Evolutionary conservation across 352 stramenopile species (phyloP).

Genomic region (Phytophthora pinifolia): DNA sequence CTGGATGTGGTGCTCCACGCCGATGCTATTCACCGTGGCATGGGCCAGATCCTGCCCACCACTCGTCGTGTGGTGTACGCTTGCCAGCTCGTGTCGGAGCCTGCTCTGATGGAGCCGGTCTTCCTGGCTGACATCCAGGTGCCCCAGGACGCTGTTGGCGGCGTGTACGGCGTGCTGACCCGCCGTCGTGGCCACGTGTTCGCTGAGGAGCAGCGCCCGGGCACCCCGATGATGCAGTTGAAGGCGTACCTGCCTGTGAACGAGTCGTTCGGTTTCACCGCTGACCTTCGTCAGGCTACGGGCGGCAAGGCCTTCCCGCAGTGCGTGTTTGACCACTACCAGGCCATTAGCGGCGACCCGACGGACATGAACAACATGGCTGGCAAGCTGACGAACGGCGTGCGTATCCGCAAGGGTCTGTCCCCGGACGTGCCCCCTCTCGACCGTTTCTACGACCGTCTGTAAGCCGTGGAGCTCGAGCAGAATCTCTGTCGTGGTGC

Average conservation of each 20-base stretch:
- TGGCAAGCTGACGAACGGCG: constrained; percentile 93
- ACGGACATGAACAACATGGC: constrained; percentile 93
- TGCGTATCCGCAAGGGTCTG: constrained; percentile 98
- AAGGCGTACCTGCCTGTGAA: constrained; percentile 99
- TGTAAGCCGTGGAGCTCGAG: constrained; percentile 88
- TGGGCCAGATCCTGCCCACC: constrained; percentile 99
- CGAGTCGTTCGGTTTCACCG: constrained; percentile 99
- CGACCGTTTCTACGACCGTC: constrained; percentile 99
- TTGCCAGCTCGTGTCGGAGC: constrained; percentile 94
- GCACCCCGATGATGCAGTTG: constrained; percentile 98
- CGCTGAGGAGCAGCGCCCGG: constrained; percentile 97
- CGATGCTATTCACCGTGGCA: constrained; percentile 99
- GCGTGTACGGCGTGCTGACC: constrained; percentile 99
- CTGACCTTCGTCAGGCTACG: constrained; percentile 97
- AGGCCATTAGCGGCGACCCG: constrained; percentile 94
- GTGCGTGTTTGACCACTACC: constrained; percentile 99
- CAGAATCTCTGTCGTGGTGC: constrained; percentile 30
- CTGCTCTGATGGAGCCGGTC: constrained; percentile 97
- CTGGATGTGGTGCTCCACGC: constrained; percentile 99
- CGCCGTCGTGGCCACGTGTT: constrained; percentile 99
- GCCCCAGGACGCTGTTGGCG: constrained; percentile 98
- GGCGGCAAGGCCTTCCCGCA: constrained; percentile 99
- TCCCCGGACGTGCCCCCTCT: constrained; percentile 95
- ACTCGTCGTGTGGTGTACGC: constrained; percentile 98
- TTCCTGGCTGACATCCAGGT: constrained; percentile 99